Conservation (phyloP, 1,284 basidiomycete species). For the Chalciporus sp. region DNA sequence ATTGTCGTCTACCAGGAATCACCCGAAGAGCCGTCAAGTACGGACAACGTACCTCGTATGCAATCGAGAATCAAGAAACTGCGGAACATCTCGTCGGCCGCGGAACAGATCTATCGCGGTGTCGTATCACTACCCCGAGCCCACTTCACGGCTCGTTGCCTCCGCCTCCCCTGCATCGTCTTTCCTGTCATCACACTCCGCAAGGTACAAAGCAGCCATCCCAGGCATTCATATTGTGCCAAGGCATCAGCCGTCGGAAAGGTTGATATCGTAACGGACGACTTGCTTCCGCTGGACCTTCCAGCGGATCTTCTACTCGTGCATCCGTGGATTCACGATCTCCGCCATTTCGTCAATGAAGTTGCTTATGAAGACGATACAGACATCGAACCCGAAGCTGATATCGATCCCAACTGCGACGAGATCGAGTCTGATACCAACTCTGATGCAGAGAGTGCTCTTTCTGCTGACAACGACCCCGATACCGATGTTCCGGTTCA, state of each 20-base stretch:
- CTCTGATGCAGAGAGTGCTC: background rate
- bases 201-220: background rate
- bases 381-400: background rate
- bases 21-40: background rate
- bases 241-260: background rate
- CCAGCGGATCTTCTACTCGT: background rate
- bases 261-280: constrained; percentile 1
- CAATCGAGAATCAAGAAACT: background rate
- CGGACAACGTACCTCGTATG: background rate
- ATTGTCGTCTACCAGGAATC: constrained; percentile 10
- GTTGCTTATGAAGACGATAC: background rate
- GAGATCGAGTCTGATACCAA: background rate
- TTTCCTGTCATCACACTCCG: background rate
- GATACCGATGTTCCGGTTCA: background rate
- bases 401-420: background rate
- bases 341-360: background rate
- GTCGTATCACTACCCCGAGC: constrained; percentile 1
- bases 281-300: background rate
- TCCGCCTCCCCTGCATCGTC: constrained; percentile 7
- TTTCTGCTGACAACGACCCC: background rate
- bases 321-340: constrained; percentile 9
- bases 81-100: background rate
- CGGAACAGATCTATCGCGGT: background rate
- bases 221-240: background rate
- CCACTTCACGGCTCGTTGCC: constrained; percentile 1